Evolutionary conservation across 768 basidiomycete species (phyloP).

Genomic region (Macrolepiota dolichaula): DNA sequence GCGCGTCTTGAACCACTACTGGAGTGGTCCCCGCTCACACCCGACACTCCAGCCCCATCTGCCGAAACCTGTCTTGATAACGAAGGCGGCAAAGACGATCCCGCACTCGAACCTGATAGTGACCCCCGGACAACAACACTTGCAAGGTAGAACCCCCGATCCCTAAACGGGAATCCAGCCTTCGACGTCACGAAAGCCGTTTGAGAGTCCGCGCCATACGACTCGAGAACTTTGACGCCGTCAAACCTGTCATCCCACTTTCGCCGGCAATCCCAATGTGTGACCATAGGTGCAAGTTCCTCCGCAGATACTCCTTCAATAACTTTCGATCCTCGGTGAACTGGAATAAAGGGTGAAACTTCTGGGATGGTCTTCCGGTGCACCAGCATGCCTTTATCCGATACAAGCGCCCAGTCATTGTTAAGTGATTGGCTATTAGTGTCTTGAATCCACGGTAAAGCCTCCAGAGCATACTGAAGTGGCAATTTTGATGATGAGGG

Average conservation of each 20-base stretch:
- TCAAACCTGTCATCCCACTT: slow-evolving; percentile 89
- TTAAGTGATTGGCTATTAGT: slow-evolving; percentile 31
- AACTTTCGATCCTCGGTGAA: slow-evolving; percentile 87
- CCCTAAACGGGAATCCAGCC: slow-evolving; percentile 86
- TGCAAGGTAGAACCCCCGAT: slow-evolving; percentile 82
- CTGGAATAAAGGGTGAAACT: slow-evolving; percentile 76
- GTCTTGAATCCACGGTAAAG: slow-evolving; percentile 74
- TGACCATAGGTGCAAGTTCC: slow-evolving; percentile 75
- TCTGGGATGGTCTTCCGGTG: slow-evolving; percentile 73
- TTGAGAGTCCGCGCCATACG: slow-evolving; percentile 70
- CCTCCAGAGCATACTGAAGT: slow-evolving; percentile 80
- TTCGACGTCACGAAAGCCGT: slow-evolving; percentile 74
- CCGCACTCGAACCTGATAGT: slow-evolving; percentile 19
- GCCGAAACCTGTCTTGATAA: slow-evolving; percentile 41
- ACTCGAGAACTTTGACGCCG: slow-evolving; percentile 63
- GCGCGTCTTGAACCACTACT: slow-evolving; percentile 47
- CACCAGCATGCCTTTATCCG: slow-evolving; percentile 73
- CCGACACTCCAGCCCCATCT: slow-evolving; percentile 22
- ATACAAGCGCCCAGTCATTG: slow-evolving; percentile 73
- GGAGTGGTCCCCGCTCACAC: slow-evolving; percentile 16
- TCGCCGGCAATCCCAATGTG: slow-evolving; percentile 66
- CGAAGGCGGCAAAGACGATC: slow-evolving; percentile 12
- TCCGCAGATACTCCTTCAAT: slow-evolving; percentile 93
- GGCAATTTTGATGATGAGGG: slow-evolving; percentile 62
- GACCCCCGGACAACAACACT: slow-evolving; percentile 65